Conservation (phyloP, 495 filamentous ascomycete genomes). For the Oidiodendron maius region DNA sequence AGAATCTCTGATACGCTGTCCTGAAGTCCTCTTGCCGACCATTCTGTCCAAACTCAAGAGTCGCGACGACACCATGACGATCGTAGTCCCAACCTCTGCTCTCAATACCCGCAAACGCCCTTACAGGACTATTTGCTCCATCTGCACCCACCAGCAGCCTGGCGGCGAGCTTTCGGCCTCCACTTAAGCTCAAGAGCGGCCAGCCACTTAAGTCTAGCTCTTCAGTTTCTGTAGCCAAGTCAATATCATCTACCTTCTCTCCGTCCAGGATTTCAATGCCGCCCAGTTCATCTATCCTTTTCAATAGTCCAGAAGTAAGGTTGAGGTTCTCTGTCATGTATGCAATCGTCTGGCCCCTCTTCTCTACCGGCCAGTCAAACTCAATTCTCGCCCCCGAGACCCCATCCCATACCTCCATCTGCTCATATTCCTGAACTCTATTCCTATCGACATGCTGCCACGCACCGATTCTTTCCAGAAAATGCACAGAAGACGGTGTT, state of each 20-base stretch:
- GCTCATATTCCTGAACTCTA: conserved; percentile 80
- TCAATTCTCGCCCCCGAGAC: conserved; percentile 79
- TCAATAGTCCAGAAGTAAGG: conserved; percentile 68
- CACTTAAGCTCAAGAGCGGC: conserved; percentile 71
- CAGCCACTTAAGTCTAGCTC: conserved; percentile 75
- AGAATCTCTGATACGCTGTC: conserved; percentile 90
- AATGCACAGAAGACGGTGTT: conserved; percentile 74
- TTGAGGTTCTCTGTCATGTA: conserved; percentile 97
- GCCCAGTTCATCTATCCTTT: conserved; percentile 61
- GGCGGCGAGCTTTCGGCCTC: conserved; percentile 58
- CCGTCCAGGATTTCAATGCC: conserved; percentile 66
- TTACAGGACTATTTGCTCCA: conserved; percentile 89
- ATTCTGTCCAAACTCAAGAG: conserved; percentile 60
- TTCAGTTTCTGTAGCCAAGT: conserved; percentile 62
- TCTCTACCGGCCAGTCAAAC: conserved; percentile 67
- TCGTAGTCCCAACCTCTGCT: conserved; percentile 91
- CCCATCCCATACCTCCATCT: conserved; percentile 97
- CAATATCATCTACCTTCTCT: conserved; percentile 69
- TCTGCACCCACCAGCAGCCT: conserved; percentile 89
- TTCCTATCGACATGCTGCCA: conserved; percentile 68
- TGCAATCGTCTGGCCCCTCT: conserved; percentile 57
- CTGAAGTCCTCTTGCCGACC: conserved; percentile 51
- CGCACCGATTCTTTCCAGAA: conserved; percentile 71
- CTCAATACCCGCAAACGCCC: conserved; percentile 79
- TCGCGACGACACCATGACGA: conserved; percentile 86